Base-by-base conservation (phyloP, 148 eudicot genomes). In the Nyssa sinensis region DNA sequence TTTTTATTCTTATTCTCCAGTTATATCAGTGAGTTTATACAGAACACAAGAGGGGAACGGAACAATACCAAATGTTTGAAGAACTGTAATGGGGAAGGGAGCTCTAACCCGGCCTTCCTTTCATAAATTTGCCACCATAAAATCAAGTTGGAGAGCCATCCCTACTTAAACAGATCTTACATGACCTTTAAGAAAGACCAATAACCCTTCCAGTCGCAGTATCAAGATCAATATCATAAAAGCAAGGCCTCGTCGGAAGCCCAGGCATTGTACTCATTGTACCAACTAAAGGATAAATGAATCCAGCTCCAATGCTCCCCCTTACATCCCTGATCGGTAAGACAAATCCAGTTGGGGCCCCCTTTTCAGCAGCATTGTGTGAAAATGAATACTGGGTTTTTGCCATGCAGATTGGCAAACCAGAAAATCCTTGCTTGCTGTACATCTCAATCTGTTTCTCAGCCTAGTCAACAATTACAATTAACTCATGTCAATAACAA, bases 211-310 rank as follows among this genome's bases (percentile, higher is more conserved):
- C 99, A 5, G 98, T 90, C 70, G 86, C 37, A 8, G 98, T 88
- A 81, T 95, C 97, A 5, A 95, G 80, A 82, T 95, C 99, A 49
- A 95, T 95, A 60, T 95, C 99, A 39, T 88, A 95, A 83, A 95
- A 95, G 85, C 97, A 95, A 81, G 99, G 99, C 77, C 99, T 89
- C 4, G 99, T 95, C 3, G 99, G 98, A 74, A 95, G 96, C 32
- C 99, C 99, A 2, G 99, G 99, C 98, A 95, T 95, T 44, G 99
- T 95, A 81, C 99, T 95, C 99, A 95, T 95, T 5, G 98, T 87
- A 69, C 99, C 99, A 34, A 95, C 97, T 64, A 95, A 73, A 44
- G 99, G 99, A 84, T 91, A 93, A 23, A 95, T 93, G 70, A 95
- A 95, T 41, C 99, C 99, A 7, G 99, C 99, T 34, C 99, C 99